Evolutionary conservation across 139 green algal genomes (phyloP).

Genomic region (Chlorella sp.): DNA sequence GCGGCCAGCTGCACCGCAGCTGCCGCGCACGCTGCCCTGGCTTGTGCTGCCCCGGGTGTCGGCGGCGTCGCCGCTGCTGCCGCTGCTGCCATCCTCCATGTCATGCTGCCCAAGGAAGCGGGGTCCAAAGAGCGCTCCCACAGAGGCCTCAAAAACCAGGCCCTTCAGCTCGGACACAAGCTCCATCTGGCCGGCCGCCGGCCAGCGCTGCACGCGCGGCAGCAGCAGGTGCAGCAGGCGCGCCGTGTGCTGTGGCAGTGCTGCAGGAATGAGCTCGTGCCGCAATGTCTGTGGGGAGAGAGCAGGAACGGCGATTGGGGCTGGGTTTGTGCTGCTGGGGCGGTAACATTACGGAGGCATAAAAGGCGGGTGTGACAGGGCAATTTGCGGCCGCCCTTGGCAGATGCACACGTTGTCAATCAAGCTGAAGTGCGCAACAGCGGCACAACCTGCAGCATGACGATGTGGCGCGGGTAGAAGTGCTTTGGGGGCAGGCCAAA

Average conservation of each 20-base stretch:
- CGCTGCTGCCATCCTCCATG: background rate
- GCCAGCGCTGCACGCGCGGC: constrained; percentile 2
- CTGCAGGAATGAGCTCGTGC: constrained; percentile 2
- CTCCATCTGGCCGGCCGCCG: constrained; percentile 60
- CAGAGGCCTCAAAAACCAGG: constrained; percentile 63
- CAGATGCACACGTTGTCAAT: too few relatives aligned
- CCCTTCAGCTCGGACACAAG: constrained; percentile 50
- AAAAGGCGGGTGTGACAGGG: too few relatives aligned
- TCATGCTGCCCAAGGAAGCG: constrained; percentile 34
- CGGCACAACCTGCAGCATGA: constrained; percentile 52
- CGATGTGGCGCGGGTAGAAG: constrained; percentile 70
- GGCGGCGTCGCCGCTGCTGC: background rate
- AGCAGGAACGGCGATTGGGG: too few relatives aligned
- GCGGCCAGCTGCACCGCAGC: background rate
- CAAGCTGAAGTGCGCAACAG: too few relatives aligned
- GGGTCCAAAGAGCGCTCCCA: constrained; percentile 63
- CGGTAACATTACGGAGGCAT: too few relatives aligned
- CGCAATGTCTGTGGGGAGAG: background rate
- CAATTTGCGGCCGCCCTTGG: too few relatives aligned
- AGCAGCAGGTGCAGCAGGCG: constrained; percentile 25
- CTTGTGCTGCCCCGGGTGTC: background rate
- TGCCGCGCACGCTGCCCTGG: background rate
- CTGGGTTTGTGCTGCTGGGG: too few relatives aligned
- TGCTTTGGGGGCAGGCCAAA: constrained; percentile 66
- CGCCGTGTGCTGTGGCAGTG: background rate